These are phyloP conservation scores for Physcomitrium patens DNA, from an alignment of 225 moss, liverwort and hornwort species.

Conservation along the genomic window DNA sequence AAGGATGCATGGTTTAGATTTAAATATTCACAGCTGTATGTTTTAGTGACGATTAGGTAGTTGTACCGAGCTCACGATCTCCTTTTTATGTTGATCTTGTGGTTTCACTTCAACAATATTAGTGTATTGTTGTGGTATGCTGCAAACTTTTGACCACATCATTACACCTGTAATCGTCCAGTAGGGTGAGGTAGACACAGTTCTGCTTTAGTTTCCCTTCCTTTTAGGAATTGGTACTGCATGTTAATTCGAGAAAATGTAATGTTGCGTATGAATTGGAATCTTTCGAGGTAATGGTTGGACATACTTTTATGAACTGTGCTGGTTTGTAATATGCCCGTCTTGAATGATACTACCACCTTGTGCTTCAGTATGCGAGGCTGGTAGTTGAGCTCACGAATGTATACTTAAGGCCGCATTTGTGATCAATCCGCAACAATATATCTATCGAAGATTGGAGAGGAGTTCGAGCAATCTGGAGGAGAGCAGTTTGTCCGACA, in stretches of 20 bases:
- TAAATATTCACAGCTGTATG: not conserved
- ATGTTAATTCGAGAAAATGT: not conserved
- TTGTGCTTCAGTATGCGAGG: slow-evolving; percentile 29
- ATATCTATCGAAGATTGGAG: not conserved
- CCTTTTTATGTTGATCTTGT: slow-evolving; percentile 6
- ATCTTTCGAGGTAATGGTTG: not conserved
- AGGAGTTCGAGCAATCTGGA: slow-evolving; percentile 26
- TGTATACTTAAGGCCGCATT: not conserved
- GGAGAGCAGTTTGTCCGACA: slow-evolving; percentile 37
- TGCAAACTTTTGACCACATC: slow-evolving; percentile 2
- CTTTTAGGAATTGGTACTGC: not conserved
- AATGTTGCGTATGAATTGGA: slow-evolving; percentile 6
- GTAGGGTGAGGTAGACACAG: not conserved
- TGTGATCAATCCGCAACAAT: slow-evolving; percentile 17
- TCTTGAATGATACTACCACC: not conserved
- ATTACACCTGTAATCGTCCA: slow-evolving; percentile 10
- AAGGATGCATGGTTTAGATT: slow-evolving; percentile 9
- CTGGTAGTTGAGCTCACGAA: slow-evolving; percentile 27
- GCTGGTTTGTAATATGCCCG: not conserved
- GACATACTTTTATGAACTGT: slow-evolving; percentile 4
- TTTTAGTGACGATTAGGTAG: not conserved
- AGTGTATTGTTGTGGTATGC: not conserved
- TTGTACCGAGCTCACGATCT: not conserved
- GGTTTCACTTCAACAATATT: not conserved
- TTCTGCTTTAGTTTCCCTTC: not conserved